These are phyloP conservation scores for Yarrowia divulgata DNA, from an alignment of 805 yeast species.

Conservation along the genomic window DNA sequence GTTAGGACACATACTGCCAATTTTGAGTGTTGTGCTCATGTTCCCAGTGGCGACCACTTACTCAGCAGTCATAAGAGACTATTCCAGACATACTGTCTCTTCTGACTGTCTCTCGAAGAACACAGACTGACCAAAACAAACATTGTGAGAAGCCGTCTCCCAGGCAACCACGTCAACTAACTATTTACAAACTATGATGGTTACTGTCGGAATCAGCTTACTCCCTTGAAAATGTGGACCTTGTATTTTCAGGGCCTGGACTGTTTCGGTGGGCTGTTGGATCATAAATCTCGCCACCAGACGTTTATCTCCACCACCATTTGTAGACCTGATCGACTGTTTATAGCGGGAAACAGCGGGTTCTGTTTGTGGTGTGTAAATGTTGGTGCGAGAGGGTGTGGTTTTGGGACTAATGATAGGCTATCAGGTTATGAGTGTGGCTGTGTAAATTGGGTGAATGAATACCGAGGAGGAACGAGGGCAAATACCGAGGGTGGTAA, in stretches of 20 bases:
- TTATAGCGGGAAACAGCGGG: conserved; percentile 20
- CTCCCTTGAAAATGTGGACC: conserved; percentile 36
- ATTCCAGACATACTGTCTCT: too few species aligned
- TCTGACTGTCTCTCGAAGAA: too few species aligned
- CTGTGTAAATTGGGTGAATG: neutral
- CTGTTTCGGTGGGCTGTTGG: conserved; percentile 25
- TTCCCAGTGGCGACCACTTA: neutral
- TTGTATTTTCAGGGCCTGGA: conserved; percentile 34
- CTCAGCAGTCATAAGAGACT: neutral
- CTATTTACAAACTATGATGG: too few species aligned
- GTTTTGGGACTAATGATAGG: neutral
- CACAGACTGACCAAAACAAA: too few species aligned
- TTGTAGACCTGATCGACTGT: conserved; percentile 15
- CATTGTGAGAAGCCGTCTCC: too few species aligned
- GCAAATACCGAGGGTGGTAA: too few species aligned
- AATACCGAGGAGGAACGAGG: too few species aligned
- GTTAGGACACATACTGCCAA: too few species aligned
- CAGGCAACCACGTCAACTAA: neutral
- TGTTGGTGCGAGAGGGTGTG: too few species aligned
- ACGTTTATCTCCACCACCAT: conserved; percentile 9
- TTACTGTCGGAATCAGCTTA: conserved; percentile 31
- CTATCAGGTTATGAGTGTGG: conserved; percentile 9
- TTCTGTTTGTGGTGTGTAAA: conserved; percentile 25
- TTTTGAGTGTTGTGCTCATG: neutral
- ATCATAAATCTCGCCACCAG: conserved; percentile 1